phyloP scores from a whole-genome alignment of 2,329 filamentous ascomycete species.

The Chrysosporium keratinophilum region DNA sequence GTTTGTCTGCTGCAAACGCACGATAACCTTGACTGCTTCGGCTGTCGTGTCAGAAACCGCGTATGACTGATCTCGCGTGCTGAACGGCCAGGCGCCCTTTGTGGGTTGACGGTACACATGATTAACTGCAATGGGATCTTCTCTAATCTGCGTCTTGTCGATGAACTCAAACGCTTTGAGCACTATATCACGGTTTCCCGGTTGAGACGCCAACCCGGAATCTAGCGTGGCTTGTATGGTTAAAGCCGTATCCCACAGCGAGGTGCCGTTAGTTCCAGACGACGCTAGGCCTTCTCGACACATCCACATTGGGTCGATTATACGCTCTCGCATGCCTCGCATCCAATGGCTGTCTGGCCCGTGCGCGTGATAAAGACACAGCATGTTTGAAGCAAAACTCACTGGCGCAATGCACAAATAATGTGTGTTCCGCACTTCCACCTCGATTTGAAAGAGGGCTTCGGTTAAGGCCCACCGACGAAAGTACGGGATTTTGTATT shows the following conservation, averaged over 20 bases:
- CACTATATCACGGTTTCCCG: background rate
- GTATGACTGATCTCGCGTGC: conserved; percentile 6
- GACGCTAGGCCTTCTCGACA: background rate
- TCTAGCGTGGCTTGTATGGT: conserved; percentile 6
- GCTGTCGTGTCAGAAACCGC: conserved; percentile 9
- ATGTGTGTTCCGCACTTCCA: background rate
- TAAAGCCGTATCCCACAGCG: conserved; percentile 5
- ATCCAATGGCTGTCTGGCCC: conserved; percentile 6
- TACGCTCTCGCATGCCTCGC: background rate
- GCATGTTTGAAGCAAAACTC: conserved; percentile 4
- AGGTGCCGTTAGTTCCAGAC: background rate
- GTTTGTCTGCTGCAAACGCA: conserved; percentile 4
- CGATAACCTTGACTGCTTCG: conserved; percentile 10
- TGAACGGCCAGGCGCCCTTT: conserved; percentile 11
- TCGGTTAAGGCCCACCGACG: background rate
- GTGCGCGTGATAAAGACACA: conserved; percentile 3
- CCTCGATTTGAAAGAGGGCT: conserved; percentile 7
- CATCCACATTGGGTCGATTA: conserved; percentile 6
- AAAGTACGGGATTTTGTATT: background rate
- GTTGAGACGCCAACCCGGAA: background rate
- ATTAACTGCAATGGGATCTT: background rate
- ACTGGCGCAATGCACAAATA: background rate
- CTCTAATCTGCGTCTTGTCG: conserved; percentile 8
- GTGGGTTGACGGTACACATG: conserved; percentile 5
- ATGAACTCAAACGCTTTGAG: conserved; percentile 9